Percentiles rank a stretch among this genome's conserved stretches.
phyloP scores from a whole-genome alignment of 257 asterid species.

The Ophiorrhiza pumila region DNA sequence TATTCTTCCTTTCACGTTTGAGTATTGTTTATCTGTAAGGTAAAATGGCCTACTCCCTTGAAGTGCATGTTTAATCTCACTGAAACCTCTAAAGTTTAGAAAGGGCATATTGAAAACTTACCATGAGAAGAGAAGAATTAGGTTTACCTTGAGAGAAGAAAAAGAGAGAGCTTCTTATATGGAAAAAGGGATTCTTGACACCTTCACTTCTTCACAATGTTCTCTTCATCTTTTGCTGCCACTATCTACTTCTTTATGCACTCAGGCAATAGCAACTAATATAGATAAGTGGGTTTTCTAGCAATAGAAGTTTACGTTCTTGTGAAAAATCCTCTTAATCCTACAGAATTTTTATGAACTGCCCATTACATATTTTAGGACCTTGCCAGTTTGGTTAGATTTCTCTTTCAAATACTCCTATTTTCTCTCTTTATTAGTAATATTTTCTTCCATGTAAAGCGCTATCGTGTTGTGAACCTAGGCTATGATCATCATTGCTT shows the following conservation, averaged over 20 bases:
- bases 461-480: conserved; percentile 23
- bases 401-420: too few relatives aligned
- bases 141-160: background rate
- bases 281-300: background rate
- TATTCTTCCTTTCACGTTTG: conserved; percentile 25
- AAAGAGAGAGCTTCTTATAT: background rate
- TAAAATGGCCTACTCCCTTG: conserved; percentile 14
- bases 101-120: background rate
- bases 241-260: background rate
- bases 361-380: background rate
- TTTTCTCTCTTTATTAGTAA: conserved; percentile 8
- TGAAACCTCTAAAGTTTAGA: background rate
- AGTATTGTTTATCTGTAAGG: conserved; percentile 5
- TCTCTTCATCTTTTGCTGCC: background rate
- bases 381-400: background rate
- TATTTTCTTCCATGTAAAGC: background rate
- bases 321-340: background rate
- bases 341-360: background rate
- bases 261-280: background rate
- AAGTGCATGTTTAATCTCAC: background rate
- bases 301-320: background rate
- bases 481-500: conserved; percentile 94
- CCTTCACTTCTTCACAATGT: background rate
- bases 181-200: background rate
- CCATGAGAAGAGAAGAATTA: background rate